A percentile compares a stretch with the other conserved stretches of the same genome.
Evolutionary conservation across 139 green algal genomes (phyloP).

Genomic region (Chlamydomonas asymmetrica): DNA sequence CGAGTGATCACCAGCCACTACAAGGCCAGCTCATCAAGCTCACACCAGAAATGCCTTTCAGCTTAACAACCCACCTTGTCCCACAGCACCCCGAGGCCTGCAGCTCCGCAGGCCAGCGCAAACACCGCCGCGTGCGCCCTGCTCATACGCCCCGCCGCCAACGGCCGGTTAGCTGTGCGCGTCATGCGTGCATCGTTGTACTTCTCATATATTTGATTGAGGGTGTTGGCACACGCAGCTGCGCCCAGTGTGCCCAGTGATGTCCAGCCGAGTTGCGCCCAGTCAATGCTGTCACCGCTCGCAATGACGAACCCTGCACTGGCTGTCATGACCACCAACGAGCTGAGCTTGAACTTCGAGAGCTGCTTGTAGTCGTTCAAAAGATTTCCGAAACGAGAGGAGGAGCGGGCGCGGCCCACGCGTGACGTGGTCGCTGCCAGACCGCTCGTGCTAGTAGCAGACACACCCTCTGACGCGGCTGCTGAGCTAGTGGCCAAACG

Average conservation of each 20-base stretch:
- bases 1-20: too few relatives aligned
- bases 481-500: too few relatives aligned
- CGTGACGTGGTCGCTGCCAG: not conserved
- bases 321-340: constrained; percentile 89
- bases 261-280: constrained; percentile 74
- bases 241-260: constrained; percentile 85
- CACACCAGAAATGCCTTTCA: too few relatives aligned
- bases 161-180: constrained; percentile 85
- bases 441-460: not conserved
- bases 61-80: constrained; percentile 69
- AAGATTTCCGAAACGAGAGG: constrained; percentile 26
- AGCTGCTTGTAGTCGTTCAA: constrained; percentile 83
- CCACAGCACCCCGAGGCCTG: constrained; percentile 72
- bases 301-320: constrained; percentile 84
- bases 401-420: too few relatives aligned
- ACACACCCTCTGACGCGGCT: not conserved
- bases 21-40: too few relatives aligned
- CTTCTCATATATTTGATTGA: constrained; percentile 93
- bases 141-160: constrained; percentile 83
- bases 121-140: constrained; percentile 79
- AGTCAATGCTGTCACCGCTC: constrained; percentile 70
- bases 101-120: constrained; percentile 64
- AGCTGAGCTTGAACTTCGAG: constrained; percentile 83
- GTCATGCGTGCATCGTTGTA: constrained; percentile 84
- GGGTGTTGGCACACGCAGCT: constrained; percentile 89